Evolutionary conservation across 2,329 filamentous ascomycete species (phyloP).

Genomic region (Juglanconis sp.): DNA sequence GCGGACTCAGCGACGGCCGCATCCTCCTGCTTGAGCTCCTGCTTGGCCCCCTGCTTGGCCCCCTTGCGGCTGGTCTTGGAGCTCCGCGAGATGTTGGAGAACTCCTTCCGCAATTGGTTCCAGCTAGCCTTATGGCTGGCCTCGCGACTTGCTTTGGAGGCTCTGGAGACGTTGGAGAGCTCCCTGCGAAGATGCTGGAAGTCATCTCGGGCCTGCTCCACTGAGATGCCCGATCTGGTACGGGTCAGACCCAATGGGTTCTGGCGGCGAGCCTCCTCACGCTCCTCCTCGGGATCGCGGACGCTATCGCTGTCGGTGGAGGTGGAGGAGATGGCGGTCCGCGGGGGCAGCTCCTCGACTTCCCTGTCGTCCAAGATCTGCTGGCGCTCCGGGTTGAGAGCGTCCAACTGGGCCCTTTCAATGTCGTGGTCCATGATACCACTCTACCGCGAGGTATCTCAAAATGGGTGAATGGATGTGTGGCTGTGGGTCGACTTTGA

Average conservation of each 20-base stretch:
- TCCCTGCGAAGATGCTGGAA: slow-evolving; percentile 66
- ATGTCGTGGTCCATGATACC: slow-evolving; percentile 21
- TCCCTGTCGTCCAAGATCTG: slow-evolving; percentile 16
- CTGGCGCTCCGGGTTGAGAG: slow-evolving; percentile 5
- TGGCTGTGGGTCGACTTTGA: neutral
- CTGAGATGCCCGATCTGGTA: slow-evolving; percentile 53
- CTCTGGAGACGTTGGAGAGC: slow-evolving; percentile 54
- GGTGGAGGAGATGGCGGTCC: slow-evolving; percentile 17
- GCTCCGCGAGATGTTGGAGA: slow-evolving; percentile 52
- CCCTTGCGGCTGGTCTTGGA: slow-evolving; percentile 34
- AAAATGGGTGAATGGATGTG: neutral
- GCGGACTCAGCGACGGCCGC: slow-evolving; percentile 43
- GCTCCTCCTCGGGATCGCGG: slow-evolving; percentile 34
- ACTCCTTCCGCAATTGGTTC: slow-evolving; percentile 51
- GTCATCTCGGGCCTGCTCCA: slow-evolving; percentile 66
- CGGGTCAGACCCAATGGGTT: slow-evolving; percentile 47
- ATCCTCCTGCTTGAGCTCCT: slow-evolving; percentile 14
- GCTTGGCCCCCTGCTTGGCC: neutral
- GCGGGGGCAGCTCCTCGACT: slow-evolving; percentile 18
- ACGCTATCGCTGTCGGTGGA: slow-evolving; percentile 16
- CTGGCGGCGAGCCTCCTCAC: slow-evolving; percentile 38
- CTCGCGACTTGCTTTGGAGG: slow-evolving; percentile 36
- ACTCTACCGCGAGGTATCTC: neutral
- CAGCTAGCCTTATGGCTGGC: slow-evolving; percentile 24
- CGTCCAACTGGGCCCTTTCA: slow-evolving; percentile 18